Conservation (phyloP, 495 filamentous ascomycete genomes). For the Lophiotrema nucula region DNA sequence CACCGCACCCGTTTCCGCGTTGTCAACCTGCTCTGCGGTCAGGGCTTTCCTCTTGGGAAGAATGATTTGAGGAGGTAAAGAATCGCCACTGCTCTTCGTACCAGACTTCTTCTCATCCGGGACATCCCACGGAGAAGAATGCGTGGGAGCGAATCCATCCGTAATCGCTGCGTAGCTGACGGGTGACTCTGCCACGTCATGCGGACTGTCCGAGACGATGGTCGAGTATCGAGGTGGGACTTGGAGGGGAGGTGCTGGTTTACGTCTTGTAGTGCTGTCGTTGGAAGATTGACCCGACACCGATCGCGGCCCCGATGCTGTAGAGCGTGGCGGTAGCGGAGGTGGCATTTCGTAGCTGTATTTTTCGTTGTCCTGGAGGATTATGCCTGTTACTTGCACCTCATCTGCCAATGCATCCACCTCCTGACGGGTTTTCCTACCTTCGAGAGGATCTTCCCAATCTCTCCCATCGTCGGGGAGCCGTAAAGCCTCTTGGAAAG, state of each 20-base stretch:
- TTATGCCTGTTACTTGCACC: constrained; percentile 36
- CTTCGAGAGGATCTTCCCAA: constrained; percentile 45
- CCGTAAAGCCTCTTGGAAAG: constrained; percentile 35
- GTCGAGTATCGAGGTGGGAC: constrained; percentile 41
- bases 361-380: constrained; percentile 38
- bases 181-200: constrained; percentile 37
- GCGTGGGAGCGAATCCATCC: constrained; percentile 37
- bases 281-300: constrained; percentile 9
- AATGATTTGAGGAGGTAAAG: constrained; percentile 32
- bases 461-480: constrained; percentile 36
- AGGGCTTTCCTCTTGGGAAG: constrained; percentile 44
- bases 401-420: constrained; percentile 11
- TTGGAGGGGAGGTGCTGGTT: constrained; percentile 37
- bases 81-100: constrained; percentile 30
- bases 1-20: constrained; percentile 26
- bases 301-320: not conserved
- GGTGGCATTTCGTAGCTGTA: constrained; percentile 30
- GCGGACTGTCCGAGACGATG: constrained; percentile 23
- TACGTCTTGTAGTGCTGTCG: constrained; percentile 32
- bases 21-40: constrained; percentile 38
- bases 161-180: constrained; percentile 35
- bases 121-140: constrained; percentile 2
- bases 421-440: constrained; percentile 9
- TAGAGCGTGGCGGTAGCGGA: constrained; percentile 36
- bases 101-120: constrained; percentile 30